Percentiles rank a stretch among this genome's conserved stretches.
Conservation (phyloP, 1,139 yeast species). For the Saccharomycopsis phalli region DNA sequence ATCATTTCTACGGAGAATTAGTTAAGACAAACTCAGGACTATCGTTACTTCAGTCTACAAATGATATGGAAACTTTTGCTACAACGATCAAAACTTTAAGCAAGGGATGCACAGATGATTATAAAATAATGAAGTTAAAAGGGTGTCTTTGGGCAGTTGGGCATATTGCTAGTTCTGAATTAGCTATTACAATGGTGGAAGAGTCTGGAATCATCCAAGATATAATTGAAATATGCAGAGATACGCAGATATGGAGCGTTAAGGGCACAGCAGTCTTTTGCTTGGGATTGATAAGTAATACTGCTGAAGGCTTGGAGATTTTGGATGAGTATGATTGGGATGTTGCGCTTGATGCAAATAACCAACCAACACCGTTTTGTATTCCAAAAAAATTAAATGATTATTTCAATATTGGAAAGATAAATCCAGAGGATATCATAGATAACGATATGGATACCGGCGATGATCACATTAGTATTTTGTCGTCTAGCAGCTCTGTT, state of each 20-base stretch:
- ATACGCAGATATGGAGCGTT: slow-evolving; percentile 52
- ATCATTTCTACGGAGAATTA: slow-evolving; percentile 72
- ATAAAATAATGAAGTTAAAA: slow-evolving; percentile 38
- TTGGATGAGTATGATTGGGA: slow-evolving; percentile 77
- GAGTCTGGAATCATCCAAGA: slow-evolving; percentile 49
- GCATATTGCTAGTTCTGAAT: slow-evolving; percentile 59
- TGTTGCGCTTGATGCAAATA: slow-evolving; percentile 45
- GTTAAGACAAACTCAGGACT: slow-evolving; percentile 80
- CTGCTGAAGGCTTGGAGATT: slow-evolving; percentile 77
- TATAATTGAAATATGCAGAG: slow-evolving; percentile 43
- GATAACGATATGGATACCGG: slow-evolving; percentile 1
- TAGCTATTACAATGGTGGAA: slow-evolving; percentile 63
- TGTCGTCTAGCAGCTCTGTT: background rate
- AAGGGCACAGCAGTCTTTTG: slow-evolving; percentile 73
- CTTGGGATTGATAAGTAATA: slow-evolving; percentile 64
- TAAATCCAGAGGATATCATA: slow-evolving; percentile 7
- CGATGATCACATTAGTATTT: background rate
- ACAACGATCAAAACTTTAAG: slow-evolving; percentile 31
- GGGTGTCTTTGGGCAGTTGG: slow-evolving; percentile 87
- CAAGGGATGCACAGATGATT: slow-evolving; percentile 22
- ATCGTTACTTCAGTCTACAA: slow-evolving; percentile 36
- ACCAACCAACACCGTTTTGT: slow-evolving; percentile 48
- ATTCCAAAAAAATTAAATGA: slow-evolving; percentile 34
- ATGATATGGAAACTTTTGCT: too few relatives aligned
- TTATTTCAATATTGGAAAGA: slow-evolving; percentile 20